phyloP scores from a whole-genome alignment of 1,284 basidiomycete genomes.

The Apiotrichum montevideense region DNA sequence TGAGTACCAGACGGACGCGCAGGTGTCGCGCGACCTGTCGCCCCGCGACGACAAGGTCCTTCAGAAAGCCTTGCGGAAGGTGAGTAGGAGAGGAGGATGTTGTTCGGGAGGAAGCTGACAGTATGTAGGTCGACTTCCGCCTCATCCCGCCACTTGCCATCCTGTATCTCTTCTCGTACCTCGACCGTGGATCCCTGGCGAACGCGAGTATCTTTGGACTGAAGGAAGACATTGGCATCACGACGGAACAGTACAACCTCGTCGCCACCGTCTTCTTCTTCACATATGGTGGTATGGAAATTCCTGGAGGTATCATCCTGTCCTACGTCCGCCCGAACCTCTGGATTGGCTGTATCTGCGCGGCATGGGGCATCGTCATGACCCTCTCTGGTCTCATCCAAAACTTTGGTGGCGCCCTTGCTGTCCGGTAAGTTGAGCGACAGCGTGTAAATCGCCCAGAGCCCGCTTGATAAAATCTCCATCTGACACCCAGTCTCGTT shows the following conservation, averaged over 20 bases:
- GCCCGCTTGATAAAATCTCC: neutral
- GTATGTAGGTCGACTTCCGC: slow-evolving; percentile 24
- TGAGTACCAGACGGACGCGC: neutral
- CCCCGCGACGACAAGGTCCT: slow-evolving; percentile 4
- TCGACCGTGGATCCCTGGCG: slow-evolving; percentile 17
- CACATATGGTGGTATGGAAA: slow-evolving; percentile 15
- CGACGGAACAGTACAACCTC: slow-evolving; percentile 16
- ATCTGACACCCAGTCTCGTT: slow-evolving; percentile 1
- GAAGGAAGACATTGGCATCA: slow-evolving; percentile 13
- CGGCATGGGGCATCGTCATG: slow-evolving; percentile 29
- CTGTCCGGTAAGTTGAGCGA: neutral
- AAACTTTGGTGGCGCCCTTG: slow-evolving; percentile 51
- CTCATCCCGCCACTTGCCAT: slow-evolving; percentile 34
- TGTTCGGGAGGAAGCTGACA: too few relatives aligned
- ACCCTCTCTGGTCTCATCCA: slow-evolving; percentile 54
- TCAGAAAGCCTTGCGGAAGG: slow-evolving; percentile 4
- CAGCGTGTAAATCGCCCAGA: neutral
- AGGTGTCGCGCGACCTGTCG: neutral
- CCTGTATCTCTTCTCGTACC: slow-evolving; percentile 29
- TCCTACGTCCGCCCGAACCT: slow-evolving; percentile 14
- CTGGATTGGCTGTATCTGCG: slow-evolving; percentile 1
- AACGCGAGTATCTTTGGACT: slow-evolving; percentile 5
- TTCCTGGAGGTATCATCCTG: slow-evolving; percentile 16
- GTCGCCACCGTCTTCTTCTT: slow-evolving; percentile 21
- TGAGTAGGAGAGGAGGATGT: too few relatives aligned